Evolutionary conservation across 306 rosid species (phyloP), one percentile per base, ranked within the genome.

Genomic region (Malus fusca): DNA sequence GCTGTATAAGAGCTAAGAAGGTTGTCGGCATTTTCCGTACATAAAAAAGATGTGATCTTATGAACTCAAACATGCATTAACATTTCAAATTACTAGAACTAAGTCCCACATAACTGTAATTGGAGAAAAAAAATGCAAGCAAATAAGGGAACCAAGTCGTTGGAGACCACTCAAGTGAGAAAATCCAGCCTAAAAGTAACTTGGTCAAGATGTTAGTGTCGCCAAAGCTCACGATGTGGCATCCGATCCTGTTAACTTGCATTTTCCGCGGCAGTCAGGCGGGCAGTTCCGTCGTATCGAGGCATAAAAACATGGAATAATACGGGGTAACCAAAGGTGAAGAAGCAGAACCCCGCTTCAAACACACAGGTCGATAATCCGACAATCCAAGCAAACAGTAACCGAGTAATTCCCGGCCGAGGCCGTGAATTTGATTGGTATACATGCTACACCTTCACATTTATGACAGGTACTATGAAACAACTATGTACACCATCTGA

Each of bases 401-500:
- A 48, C 21, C 18, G 48, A 25, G 43, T 42, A 44, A 15, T 14
- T 43, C 12, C 4, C 10, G 0, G 35, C 40, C 44, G 8, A 62
- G 31, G 71, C 55, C 71, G 19, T 37, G 42, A 35, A 46, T 18
- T 52, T 21, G 64, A 56, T 8, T 15, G 23, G 15, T 10, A 73
- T 52, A 8, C 60, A 48, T 59, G 60, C 68, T 56, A 60, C 26
- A 67, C 12, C 77, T 64, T 70, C 25, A 56, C 69, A 71, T 66
- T 48, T 72, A 60, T 60, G 70, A 31, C 76, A 71, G 6, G 2
- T 15, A 25, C 43, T 79, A 71, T 33, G 73, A 78, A 80, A 79
- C 80, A 84, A 81, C 67, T 81, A 84, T 86, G 83, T 83, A 88
- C 91, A 86, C 71, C 74, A 46, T 61, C 65, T 53, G 19, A 66